A percentile compares a stretch with the other conserved stretches of the same genome.
phyloP scores from a whole-genome alignment of 2,329 filamentous ascomycete species.

The Xylariomycetidae sp. region DNA sequence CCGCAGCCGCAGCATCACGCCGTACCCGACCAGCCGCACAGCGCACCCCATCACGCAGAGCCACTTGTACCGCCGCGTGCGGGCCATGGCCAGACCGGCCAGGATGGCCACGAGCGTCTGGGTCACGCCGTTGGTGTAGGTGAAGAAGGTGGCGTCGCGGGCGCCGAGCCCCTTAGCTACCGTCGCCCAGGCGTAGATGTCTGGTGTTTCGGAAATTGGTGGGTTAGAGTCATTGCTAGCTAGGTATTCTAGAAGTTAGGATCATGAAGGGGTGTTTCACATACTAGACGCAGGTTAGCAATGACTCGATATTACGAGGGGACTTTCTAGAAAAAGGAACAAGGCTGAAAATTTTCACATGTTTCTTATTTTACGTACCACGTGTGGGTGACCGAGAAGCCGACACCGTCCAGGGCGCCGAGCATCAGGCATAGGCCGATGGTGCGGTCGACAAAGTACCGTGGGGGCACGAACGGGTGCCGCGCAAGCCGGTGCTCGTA shows the following conservation, averaged over 20 bases:
- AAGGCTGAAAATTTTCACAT: constrained; percentile 7
- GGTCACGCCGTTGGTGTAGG: constrained; percentile 32
- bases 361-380: constrained; percentile 33
- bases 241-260: too few relatives aligned
- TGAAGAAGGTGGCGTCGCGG: constrained; percentile 38
- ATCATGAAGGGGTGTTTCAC: too few relatives aligned
- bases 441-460: constrained; percentile 38
- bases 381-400: constrained; percentile 39
- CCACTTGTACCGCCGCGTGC: constrained; percentile 41
- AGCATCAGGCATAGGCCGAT: constrained; percentile 37
- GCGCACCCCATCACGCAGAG: constrained; percentile 34
- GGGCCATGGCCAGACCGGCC: constrained; percentile 36
- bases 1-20: constrained; percentile 45
- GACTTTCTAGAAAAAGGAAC: background rate
- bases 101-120: constrained; percentile 38
- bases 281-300: too few relatives aligned
- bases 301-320: constrained; percentile 1
- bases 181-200: constrained; percentile 40
- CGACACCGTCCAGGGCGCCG: constrained; percentile 37
- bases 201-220: constrained; percentile 10
- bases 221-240: too few relatives aligned
- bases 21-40: constrained; percentile 43
- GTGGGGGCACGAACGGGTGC: constrained; percentile 40
- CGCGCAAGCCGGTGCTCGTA: constrained; percentile 42
- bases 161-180: constrained; percentile 37